phyloP scores from a whole-genome alignment of 2,329 filamentous ascomycete species.

The Thermomyces lanuginosus region DNA sequence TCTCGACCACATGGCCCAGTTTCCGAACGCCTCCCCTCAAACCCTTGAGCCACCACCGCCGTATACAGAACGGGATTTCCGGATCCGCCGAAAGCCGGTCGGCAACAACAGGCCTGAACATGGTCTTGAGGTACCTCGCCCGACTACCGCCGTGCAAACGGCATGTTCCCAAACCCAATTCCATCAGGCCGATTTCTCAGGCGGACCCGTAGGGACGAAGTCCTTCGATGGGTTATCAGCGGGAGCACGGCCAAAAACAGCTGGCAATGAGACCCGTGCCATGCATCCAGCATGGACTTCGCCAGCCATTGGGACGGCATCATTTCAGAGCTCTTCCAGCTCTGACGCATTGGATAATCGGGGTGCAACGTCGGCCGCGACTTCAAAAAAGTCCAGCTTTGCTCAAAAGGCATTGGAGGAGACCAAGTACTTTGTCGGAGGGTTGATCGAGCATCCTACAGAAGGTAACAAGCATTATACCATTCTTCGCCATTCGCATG shows the following conservation, averaged over 20 bases:
- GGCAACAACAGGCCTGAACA: background rate
- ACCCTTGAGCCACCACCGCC: slow-evolving; percentile 3
- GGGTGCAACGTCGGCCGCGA: background rate
- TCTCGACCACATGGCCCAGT: too few relatives aligned
- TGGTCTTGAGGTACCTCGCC: background rate
- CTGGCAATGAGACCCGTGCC: slow-evolving; percentile 1
- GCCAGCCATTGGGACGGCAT: background rate
- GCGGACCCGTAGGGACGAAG: too few relatives aligned
- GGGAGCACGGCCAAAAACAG: too few relatives aligned
- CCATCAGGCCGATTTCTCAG: too few relatives aligned
- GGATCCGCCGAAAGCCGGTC: slow-evolving; percentile 6
- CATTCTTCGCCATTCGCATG: slow-evolving; percentile 49
- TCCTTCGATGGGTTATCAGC: too few relatives aligned
- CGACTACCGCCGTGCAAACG: background rate
- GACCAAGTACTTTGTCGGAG: slow-evolving; percentile 48
- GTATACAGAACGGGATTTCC: slow-evolving; percentile 3
- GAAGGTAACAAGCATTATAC: slow-evolving; percentile 51
- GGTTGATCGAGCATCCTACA: slow-evolving; percentile 45
- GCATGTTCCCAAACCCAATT: slow-evolving; percentile 2
- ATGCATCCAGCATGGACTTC: background rate
- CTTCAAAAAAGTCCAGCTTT: slow-evolving; percentile 4
- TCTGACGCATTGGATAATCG: background rate
- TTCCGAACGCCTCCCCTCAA: too few relatives aligned
- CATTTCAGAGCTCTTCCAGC: background rate
- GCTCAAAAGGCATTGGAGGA: slow-evolving; percentile 30